Evolutionary conservation across 2,329 filamentous ascomycete genomes (phyloP), one percentile per base, ranked within the genome.

Genomic region (Ceratocystis alfenasii): DNA sequence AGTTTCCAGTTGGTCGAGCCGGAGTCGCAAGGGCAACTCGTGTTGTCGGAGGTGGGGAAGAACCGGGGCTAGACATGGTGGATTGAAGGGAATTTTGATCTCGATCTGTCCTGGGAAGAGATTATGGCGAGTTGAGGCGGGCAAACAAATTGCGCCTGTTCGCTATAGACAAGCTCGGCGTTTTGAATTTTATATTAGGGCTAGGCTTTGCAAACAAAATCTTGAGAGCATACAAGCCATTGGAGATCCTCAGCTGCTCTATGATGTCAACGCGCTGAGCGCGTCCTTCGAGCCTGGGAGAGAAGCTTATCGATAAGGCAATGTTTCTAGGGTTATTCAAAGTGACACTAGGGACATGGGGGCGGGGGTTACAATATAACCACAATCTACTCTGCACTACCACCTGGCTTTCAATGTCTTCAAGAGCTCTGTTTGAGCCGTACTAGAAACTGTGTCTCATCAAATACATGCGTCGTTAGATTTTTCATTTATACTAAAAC

Each of bases 1-100:
- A 73, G 59, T 73, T 75, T 25, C 2, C 72, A 69, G 3, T 73
- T 70, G 2, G 60, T 20, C 66, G 67, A 3, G 68, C 63, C n/a
- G 68, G 68, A 6, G 68, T 69, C 17, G 62, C 50, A 10, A 68
- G 33, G 25, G 63, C 65, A n/a, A 67, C 36, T 8, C 65, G 63
- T 22, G 57, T 41, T 4, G 36, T 61, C 22, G 66, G 64, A n/a
- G 57, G 60, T 3, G 68, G 68, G 1, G 66, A 64, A 20, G 44
- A 30, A 30, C 55, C 65, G 36, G 59, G n/a, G 36, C 63, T 53
- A 20, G 66, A 41, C 66, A 67, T 67, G 20, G 25, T 45, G 22
- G 6, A 30, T 7, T 25, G 36, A 62, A 15, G 15, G 48, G 6
- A 12, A 28, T 28, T 41, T 20, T 17, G 10, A 28, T 53, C 45